phyloP scores from a whole-genome alignment of 805 yeast species.

The Nakazawaea populi region DNA sequence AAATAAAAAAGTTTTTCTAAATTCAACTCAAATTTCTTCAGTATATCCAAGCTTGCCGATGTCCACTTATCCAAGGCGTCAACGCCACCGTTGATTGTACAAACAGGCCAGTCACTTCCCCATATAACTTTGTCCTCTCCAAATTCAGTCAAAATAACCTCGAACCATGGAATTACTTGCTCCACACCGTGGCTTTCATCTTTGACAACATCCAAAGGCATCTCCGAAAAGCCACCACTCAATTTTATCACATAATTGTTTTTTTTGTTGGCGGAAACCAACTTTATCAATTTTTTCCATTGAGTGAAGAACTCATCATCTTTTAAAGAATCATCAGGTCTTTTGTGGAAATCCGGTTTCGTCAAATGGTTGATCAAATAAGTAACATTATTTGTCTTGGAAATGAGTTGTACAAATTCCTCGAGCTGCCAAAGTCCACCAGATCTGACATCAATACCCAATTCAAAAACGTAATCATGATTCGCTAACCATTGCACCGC shows the following conservation, averaged over 20 bases:
- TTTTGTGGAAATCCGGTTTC: slow-evolving; percentile 28
- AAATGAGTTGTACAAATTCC: slow-evolving; percentile 26
- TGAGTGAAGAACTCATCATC: slow-evolving; percentile 11
- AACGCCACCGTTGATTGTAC: slow-evolving; percentile 18
- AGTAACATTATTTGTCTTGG: slow-evolving; percentile 21
- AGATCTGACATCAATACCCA: slow-evolving; percentile 33
- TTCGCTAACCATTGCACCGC: slow-evolving; percentile 28
- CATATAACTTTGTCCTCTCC: slow-evolving; percentile 28
- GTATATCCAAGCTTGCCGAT: not conserved
- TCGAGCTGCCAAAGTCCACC: slow-evolving; percentile 35
- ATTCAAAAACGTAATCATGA: slow-evolving; percentile 29
- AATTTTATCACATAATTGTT: slow-evolving; percentile 29
- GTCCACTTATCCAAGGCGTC: slow-evolving; percentile 4
- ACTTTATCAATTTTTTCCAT: slow-evolving; percentile 20
- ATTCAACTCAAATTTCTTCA: not conserved
- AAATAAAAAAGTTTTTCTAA: not conserved
- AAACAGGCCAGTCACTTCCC: slow-evolving; percentile 44
- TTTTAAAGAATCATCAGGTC: slow-evolving; percentile 4
- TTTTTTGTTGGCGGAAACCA: slow-evolving; percentile 12
- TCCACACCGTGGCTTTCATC: slow-evolving; percentile 14
- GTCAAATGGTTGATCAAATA: slow-evolving; percentile 36
- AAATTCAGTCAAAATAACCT: slow-evolving; percentile 22
- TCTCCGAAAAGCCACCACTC: slow-evolving; percentile 36
- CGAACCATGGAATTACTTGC: slow-evolving; percentile 27
- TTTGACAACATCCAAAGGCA: slow-evolving; percentile 16